Percentiles rank a stretch among this genome's conserved stretches.
Conservation (phyloP, 164 flowering plant genomes). For the Cinnamomum micranthum region DNA sequence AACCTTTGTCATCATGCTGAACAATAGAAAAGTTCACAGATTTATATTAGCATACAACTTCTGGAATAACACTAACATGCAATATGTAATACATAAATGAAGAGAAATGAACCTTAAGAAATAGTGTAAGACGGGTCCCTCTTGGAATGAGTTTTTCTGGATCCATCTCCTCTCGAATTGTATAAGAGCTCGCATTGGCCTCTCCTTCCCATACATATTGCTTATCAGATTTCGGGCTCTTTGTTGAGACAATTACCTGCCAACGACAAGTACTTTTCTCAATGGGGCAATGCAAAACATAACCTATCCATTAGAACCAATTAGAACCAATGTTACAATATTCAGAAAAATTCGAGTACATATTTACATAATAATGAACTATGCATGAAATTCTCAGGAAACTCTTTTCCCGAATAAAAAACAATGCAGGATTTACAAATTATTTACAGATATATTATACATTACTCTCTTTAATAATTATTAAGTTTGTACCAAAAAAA, state of each 20-base stretch:
- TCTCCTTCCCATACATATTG: conserved; percentile 98
- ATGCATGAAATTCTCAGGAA: not conserved
- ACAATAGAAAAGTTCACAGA: not conserved
- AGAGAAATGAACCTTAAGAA: conserved; percentile 63
- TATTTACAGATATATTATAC: too few species aligned
- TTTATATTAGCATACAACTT: not conserved
- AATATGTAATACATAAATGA: not conserved
- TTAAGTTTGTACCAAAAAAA: too few species aligned
- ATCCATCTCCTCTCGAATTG: conserved; percentile 87
- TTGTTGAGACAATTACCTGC: conserved; percentile 89
- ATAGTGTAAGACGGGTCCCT: conserved; percentile 81
- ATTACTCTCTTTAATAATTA: too few species aligned
- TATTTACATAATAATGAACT: not conserved
- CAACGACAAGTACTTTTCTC: not conserved
- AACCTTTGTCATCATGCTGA: conserved; percentile 84
- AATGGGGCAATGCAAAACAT: not conserved
- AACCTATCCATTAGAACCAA: not conserved
- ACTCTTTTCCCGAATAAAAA: not conserved
- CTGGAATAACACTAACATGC: not conserved
- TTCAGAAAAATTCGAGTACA: too few species aligned
- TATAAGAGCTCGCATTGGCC: conserved; percentile 84
- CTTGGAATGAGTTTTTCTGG: conserved; percentile 79
- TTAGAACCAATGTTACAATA: too few species aligned
- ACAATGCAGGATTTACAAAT: not conserved
- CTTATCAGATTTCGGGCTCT: conserved; percentile 92